A percentile compares a stretch with the other conserved stretches of the same genome.
Conservation (phyloP, 225 moss, liverwort and hornwort species). For the Takakia lepidozioides region DNA sequence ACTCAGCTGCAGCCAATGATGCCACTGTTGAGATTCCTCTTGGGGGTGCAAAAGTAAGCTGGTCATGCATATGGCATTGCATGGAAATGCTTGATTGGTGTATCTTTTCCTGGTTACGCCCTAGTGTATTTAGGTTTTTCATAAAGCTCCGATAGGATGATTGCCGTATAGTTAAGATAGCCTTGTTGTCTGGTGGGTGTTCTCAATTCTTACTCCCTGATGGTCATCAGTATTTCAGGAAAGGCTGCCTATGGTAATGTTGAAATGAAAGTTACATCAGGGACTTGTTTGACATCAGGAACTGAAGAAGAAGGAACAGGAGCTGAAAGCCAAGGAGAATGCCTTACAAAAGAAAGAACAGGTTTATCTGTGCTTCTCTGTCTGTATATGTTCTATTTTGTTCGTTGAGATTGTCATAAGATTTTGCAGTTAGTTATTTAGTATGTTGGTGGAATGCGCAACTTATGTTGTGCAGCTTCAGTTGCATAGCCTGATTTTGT, state of each 20-base stretch:
- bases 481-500: no score
- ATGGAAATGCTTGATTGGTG: not conserved
- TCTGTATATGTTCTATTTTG: not conserved
- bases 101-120: not conserved
- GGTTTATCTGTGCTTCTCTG: constrained; percentile 24
- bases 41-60: constrained; percentile 74
- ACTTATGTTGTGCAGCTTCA: no score
- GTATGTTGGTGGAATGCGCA: no score
- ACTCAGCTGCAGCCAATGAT: constrained; percentile 57
- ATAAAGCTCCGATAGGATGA: no score
- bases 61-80: not conserved
- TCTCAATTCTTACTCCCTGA: no score
- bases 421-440: no score
- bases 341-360: constrained; percentile 74
- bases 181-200: no score
- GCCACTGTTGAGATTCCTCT: constrained; percentile 91
- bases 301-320: constrained; percentile 74
- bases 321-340: constrained; percentile 78
- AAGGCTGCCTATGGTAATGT: no score
- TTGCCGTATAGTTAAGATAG: no score
- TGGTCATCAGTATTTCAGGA: no score
- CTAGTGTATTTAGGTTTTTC: not conserved
- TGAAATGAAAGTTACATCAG: no score
- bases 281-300: no score
- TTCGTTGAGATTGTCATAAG: not conserved